Base-by-base conservation (phyloP, 2,329 filamentous ascomycete genomes). In the Paracoccidioides lutzii region DNA sequence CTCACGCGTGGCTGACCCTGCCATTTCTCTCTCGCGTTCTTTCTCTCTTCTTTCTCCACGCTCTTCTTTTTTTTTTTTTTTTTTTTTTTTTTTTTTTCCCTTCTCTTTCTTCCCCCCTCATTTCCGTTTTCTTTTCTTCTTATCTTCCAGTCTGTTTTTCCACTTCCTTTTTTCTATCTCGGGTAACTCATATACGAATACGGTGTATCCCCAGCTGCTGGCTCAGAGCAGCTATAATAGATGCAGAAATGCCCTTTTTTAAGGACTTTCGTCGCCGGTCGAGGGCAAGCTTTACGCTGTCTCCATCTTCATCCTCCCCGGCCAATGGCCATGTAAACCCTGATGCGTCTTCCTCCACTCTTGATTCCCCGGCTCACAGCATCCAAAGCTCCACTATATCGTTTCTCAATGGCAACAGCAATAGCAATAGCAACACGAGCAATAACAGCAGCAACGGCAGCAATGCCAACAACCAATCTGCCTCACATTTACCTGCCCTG, bases 261-360 rank as follows among this genome's bases (percentile, higher is more conserved):
- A 88, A 82, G 71, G 83, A 85, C 66, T 73, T 95, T 56, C 85
- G 88, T 63, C 82, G 88, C 63, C 84, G 85, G 63, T 93, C 87
- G 56, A 84, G 78, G 69, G 80, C 83, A 58, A 90, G 83, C 75
- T 85, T 90, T 72, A 82, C 80, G 57, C 65, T 67, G 40, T 30
- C 37, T 28, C 22, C 35, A 7, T 52, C 49, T 52, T 30, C 59
- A 32, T 60, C 78, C 50, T 81, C 85, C 63, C 78, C 78, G 7
- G 81, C 80, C 49, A 83, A 80, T 67, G 81, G 28, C 30, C 30
- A 42, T n/a, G 32, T 38, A n/a, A 30, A 14, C 32, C 43, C 32
- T 37, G 41, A 35, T 5, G 33, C 82, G 66, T 79, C 80, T 10
- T 83, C 81, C 12, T 83, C 81, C 10, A 84, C 81, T 3, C 66